Evolutionary conservation across 805 yeast genomes (phyloP).

Genomic region (Sugiyamaella qingdaonensis): DNA sequence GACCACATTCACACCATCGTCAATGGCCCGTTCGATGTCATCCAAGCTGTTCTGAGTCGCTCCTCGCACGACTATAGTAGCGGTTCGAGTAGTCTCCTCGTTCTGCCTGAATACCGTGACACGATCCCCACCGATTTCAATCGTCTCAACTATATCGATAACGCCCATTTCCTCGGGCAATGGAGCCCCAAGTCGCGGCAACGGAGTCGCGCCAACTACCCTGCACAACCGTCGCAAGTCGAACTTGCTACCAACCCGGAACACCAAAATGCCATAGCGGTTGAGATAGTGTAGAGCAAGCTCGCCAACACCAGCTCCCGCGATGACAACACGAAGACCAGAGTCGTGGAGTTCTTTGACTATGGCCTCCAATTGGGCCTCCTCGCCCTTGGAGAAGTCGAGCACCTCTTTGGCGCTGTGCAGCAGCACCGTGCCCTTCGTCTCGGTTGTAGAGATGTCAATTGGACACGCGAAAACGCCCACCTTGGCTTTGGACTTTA

Average conservation of each 20-base stretch:
- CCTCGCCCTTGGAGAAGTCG: constrained; percentile 94
- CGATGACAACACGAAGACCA: constrained; percentile 83
- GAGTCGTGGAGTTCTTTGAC: constrained; percentile 77
- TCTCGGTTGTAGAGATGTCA: constrained; percentile 94
- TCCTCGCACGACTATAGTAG: constrained; percentile 91
- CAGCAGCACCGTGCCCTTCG: constrained; percentile 92
- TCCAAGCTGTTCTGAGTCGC: constrained; percentile 93
- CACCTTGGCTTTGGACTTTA: constrained; percentile 65
- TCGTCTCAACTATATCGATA: constrained; percentile 82
- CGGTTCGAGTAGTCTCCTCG: constrained; percentile 65
- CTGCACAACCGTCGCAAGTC: constrained; percentile 91
- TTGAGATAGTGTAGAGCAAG: constrained; percentile 89
- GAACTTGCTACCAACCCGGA: constrained; percentile 89
- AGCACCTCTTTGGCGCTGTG: constrained; percentile 97
- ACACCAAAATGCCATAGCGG: constrained; percentile 76
- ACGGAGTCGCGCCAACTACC: constrained; percentile 96
- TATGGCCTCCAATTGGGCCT: constrained; percentile 81
- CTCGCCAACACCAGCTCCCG: constrained; percentile 94
- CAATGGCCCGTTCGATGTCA: constrained; percentile 95
- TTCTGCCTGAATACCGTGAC: constrained; percentile 87
- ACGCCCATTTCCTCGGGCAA: constrained; percentile 90
- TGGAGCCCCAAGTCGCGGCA: constrained; percentile 92
- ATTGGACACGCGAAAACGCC: constrained; percentile 92
- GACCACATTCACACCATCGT: constrained; percentile 90
- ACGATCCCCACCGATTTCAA: constrained; percentile 96